A percentile compares a stretch with the other conserved stretches of the same genome.
Conservation (phyloP, 257 asterid genomes). For the Echites panduratus region DNA sequence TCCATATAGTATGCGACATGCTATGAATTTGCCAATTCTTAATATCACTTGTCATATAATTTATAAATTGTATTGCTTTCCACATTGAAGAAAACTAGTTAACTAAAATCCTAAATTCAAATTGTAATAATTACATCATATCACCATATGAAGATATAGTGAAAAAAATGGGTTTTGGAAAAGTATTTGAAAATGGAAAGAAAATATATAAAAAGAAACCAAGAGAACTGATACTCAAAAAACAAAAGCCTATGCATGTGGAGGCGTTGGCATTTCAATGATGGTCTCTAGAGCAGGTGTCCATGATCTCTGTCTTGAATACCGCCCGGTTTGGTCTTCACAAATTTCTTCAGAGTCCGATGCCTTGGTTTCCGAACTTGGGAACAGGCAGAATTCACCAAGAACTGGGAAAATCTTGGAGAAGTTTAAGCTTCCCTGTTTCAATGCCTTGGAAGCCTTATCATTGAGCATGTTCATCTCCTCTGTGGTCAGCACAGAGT, state of each 20-base stretch:
- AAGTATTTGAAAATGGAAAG: not conserved
- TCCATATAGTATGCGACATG: too few relatives aligned
- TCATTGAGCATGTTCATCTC: constrained; percentile 34
- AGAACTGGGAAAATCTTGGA: constrained; percentile 48
- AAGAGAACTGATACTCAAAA: not conserved
- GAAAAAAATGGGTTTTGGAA: not conserved
- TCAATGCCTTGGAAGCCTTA: constrained; percentile 33
- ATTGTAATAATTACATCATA: not conserved
- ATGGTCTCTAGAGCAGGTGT: constrained; percentile 70
- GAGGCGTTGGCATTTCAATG: constrained; percentile 58
- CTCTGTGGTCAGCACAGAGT: constrained; percentile 59
- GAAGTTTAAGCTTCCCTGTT: constrained; percentile 28
- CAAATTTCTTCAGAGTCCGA: constrained; percentile 12
- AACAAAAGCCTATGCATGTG: constrained; percentile 15
- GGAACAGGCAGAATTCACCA: constrained; percentile 45
- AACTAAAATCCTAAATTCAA: constrained; percentile 12
- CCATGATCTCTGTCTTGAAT: constrained; percentile 62
- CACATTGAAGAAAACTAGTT: not conserved
- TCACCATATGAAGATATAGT: not conserved
- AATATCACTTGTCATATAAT: not conserved
- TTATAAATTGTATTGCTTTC: not conserved
- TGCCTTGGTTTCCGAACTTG: constrained; percentile 19
- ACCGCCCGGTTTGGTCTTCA: constrained; percentile 23
- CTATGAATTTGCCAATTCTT: not conserved
- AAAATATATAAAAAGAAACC: not conserved